phyloP scores from a whole-genome alignment of 768 basidiomycete genomes.

The Lentinula sp. region DNA sequence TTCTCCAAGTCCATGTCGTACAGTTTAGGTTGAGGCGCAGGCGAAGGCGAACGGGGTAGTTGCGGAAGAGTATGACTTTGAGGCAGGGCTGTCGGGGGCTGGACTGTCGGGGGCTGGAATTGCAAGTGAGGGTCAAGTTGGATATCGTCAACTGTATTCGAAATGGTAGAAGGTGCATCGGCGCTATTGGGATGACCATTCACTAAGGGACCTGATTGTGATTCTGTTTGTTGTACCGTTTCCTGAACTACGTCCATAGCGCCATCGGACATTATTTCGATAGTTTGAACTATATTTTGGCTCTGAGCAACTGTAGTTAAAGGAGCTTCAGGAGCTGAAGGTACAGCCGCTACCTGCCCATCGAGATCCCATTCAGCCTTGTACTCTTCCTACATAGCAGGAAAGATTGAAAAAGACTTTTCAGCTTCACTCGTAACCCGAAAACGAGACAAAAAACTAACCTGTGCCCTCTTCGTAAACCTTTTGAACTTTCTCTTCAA shows the following conservation, averaged over 20 bases:
- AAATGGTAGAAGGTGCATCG: not conserved
- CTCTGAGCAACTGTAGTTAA: not conserved
- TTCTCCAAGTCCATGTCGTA: constrained; percentile 90
- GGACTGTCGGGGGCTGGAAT: constrained; percentile 33
- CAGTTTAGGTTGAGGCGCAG: constrained; percentile 33
- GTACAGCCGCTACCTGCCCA: not conserved
- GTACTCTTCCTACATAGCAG: not conserved
- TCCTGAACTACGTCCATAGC: constrained; percentile 2
- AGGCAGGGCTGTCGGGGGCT: too few relatives aligned
- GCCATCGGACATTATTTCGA: not conserved
- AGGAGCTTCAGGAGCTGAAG: not conserved
- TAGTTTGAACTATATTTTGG: not conserved
- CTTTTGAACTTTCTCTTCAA: constrained; percentile 90
- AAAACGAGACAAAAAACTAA: constrained; percentile 28
- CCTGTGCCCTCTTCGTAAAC: constrained; percentile 75
- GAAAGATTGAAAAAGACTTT: not conserved
- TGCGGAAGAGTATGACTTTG: too few relatives aligned
- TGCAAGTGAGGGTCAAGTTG: constrained; percentile 26
- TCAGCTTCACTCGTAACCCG: not conserved
- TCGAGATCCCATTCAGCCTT: constrained; percentile 71
- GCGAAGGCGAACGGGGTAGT: too few relatives aligned
- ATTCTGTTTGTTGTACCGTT: constrained; percentile 24
- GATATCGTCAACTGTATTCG: not conserved
- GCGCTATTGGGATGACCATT: constrained; percentile 36
- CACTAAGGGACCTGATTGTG: constrained; percentile 20